Evolutionary conservation across 2,329 filamentous ascomycete species (phyloP), one percentile per base, ranked within the genome.

Genomic region (Coleophoma cylindrospora): DNA sequence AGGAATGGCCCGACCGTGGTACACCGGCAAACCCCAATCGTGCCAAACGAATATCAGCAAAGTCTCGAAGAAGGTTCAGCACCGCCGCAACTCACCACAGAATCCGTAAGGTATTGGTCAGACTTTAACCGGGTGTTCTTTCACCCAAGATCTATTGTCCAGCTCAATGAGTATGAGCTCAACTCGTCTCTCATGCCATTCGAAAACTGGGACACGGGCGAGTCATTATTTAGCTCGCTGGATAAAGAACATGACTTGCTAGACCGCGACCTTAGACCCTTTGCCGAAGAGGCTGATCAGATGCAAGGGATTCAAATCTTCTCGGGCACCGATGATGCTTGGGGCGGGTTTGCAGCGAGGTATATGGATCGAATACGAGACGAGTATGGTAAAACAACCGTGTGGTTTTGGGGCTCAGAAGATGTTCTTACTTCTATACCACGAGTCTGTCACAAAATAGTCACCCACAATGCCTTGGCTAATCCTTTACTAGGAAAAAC

Each of bases 41-140:
- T 77, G 36, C 81, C 80, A 52, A 90, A 81, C 63, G 74, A 82
- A 43, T 97, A 96, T 66, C 90, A 95, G 63, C 77, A 81, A 61
- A 86, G 83, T 56, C 80, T 97, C 3, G 88, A 96, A 58, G 70
- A 81, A 32, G 91, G 90, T 19, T 65, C 79, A 5, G 67, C 79
- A 3, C 76, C 84, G 6, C 80, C 87, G 0, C 71, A 74, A 47
- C 76, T 96, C 17, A 86, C 78, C 1, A 75, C 83, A 1, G 79
- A 83, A 7, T 79, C 81, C 11, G 87, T 97, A n/a, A 82, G 90
- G 48, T 97, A 94, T 71, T 99, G 94, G 92, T 95, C 91, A 33
- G 94, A 99, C 68, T 97, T 91, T 69, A 95, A 89, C 59, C 83
- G 90, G 22, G 80, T 94, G n/a, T 99, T 84, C 69, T 96, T 88